phyloP scores from a whole-genome alignment of 768 basidiomycete genomes.

The Calocybe gangraenosa region DNA sequence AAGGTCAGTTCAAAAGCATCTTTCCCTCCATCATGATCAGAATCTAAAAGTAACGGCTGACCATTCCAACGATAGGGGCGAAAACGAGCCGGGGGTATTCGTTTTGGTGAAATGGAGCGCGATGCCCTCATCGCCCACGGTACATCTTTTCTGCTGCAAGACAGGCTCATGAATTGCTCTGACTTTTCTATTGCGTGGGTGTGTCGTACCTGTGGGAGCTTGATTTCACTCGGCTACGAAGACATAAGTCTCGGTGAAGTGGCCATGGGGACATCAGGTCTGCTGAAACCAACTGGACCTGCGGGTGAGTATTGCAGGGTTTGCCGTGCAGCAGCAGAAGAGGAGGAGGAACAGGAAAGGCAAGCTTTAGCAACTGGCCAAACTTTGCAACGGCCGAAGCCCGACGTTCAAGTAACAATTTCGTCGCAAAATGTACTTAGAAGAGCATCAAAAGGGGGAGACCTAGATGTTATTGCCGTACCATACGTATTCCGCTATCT shows the following conservation, averaged over 20 bases:
- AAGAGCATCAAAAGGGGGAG: conserved; percentile 59
- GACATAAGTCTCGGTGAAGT: conserved; percentile 72
- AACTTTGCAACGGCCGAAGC: conserved; percentile 35
- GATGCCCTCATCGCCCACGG: conserved; percentile 99
- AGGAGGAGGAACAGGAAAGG: conserved; percentile 58
- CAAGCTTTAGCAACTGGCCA: conserved; percentile 56
- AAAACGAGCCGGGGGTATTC: conserved; percentile 97
- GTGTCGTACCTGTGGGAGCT: conserved; percentile 91
- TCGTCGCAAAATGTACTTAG: conserved; percentile 65
- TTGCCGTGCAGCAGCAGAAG: conserved; percentile 73
- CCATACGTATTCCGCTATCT: conserved; percentile 95
- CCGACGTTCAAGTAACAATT: conserved; percentile 62
- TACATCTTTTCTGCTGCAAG: conserved; percentile 96
- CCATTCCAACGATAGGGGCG: conserved; percentile 59
- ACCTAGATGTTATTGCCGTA: conserved; percentile 92
- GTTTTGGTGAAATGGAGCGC: conserved; percentile 99
- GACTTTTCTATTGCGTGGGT: conserved; percentile 99
- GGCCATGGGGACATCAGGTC: conserved; percentile 43
- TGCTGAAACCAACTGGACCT: conserved; percentile 60
- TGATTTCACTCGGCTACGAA: conserved; percentile 95
- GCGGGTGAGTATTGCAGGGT: conserved; percentile 93
- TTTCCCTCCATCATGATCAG: neutral
- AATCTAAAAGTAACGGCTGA: neutral
- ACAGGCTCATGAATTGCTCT: conserved; percentile 99
- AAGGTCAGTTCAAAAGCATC: conserved; percentile 53